Evolutionary conservation across 805 yeast species (phyloP), one percentile per base, ranked within the genome.

Genomic region (Ogataea henricii): DNA sequence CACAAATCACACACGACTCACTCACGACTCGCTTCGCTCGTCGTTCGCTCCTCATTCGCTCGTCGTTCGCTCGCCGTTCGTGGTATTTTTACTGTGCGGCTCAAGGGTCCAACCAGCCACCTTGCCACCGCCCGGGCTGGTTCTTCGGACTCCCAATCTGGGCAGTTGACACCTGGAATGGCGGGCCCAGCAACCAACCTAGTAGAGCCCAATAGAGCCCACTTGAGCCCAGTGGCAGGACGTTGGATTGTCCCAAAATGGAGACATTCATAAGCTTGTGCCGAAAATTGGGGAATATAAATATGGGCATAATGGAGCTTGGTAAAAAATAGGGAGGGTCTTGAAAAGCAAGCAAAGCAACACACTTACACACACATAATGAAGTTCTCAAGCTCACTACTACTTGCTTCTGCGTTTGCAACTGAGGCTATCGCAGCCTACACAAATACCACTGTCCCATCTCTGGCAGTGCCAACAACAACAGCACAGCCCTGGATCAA

Each of bases 401-500:
- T 21, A n/a, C 36, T 14, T 14, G 43, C 46, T 21, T 20, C 36
- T 14, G 18, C 47, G 16, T 26, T 47, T 3, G 16, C 33, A 18
- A 33, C 25, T 26, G 35, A 26, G 3, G 20, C 43, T 41, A 43
- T 43, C 45, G 30, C 48, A 22, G 43, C 36, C n/a, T 41, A 23
- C 38, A 17, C 49, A n/a, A 45, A 43, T 45, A 17, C 56, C 7
- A 53, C 53, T 33, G 9, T 46, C 33, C 13, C 53, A 2, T 35
- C 38, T 17, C 30, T 45, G 5, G 27, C 51, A n/a, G 30, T 39
- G 5, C 13, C 49, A 8, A 17, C 49, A 6, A 17, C 56, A 5
- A 43, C 58, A 17, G 30, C 52, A 7, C 45, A 60, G 23, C 63
- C 63, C 20, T 53, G 52, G 48, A 50, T 55, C 29, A 45, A 46